These are phyloP conservation scores for Vaccinium macrocarpon DNA, from an alignment of 148 eudicot species.

Conservation along the genomic window DNA sequence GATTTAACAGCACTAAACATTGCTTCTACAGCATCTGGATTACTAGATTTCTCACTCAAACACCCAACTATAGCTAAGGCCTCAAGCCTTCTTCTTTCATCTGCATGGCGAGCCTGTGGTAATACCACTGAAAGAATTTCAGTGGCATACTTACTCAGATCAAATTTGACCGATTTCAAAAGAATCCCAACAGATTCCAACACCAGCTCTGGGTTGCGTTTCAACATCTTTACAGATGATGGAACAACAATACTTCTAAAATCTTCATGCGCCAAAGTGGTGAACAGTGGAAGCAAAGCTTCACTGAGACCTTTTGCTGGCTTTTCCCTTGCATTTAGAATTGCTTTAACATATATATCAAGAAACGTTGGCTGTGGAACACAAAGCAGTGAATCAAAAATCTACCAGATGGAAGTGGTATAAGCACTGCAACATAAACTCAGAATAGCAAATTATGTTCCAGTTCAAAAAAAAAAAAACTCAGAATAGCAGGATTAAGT, in stretches of 20 bases:
- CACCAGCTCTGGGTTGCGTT: slow-evolving; percentile 94
- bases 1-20: slow-evolving; percentile 68
- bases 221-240: slow-evolving; percentile 86
- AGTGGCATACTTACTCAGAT: slow-evolving; percentile 77
- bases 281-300: slow-evolving; percentile 72
- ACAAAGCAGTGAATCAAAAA: slow-evolving; percentile 20
- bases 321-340: slow-evolving; percentile 77
- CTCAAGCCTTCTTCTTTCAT: slow-evolving; percentile 73
- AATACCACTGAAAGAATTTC: slow-evolving; percentile 74
- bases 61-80: slow-evolving; percentile 70
- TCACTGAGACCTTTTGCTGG: slow-evolving; percentile 69
- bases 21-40: slow-evolving; percentile 80
- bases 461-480: too few relatives aligned
- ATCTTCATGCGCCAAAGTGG: slow-evolving; percentile 75
- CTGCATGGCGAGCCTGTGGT: slow-evolving; percentile 91
- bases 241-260: slow-evolving; percentile 68
- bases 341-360: slow-evolving; percentile 72
- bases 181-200: slow-evolving; percentile 75
- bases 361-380: slow-evolving; percentile 64
- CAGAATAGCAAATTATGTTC: not conserved
- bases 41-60: slow-evolving; percentile 85
- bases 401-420: slow-evolving; percentile 3
- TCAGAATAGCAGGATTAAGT: not conserved
- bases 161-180: slow-evolving; percentile 65
- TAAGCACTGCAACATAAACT: not conserved